Base-by-base conservation (phyloP, 768 basidiomycete genomes). In the Mycena epipterygia region DNA sequence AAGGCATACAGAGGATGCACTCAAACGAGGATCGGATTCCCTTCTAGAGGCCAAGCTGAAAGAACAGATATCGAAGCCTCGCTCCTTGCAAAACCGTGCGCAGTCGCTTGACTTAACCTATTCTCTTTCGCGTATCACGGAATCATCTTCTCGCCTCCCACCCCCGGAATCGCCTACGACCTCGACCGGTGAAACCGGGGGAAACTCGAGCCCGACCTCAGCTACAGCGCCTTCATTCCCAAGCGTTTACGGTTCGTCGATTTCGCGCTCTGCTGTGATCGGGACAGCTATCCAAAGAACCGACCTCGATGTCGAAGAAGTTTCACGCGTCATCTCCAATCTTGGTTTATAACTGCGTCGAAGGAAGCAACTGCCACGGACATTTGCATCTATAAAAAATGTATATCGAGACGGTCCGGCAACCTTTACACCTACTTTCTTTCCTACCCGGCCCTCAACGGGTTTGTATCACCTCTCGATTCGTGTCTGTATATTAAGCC, bases 41-140 rank as follows among this genome's bases (percentile, higher is more conserved):
- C 83, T 95, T 46, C 84, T 95, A 25, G 94, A 95, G 75, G 89
- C 94, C 42, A 96, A 96, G 78, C 79, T 96, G 51, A 94, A 93
- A 81, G 93, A 94, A 68, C 92, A 91, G 72, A 82, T 86, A 70
- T 84, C 86, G 37, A 95, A 95, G 81, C 93, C 94, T 6, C 91
- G 95, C 55, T 92, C 94, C 5, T 82, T 95, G 71, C 91, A 91
- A 70, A 95, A 95, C 74, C 92, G 95, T 21, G 95, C 95, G 0
- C 95, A 97, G 78, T 95, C 93, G 6, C 90, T 97, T 53, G 95
- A 97, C 78, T 83, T 97, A 73, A 95, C 93, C 0, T 90, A 90
- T 73, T 95, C 95, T 8, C 86, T 96, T 33, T 91, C 90, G n/a
- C 91, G 90, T 62, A 94, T 95, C 74, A 90, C 90, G 6, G 94